Conservation (phyloP, 148 eudicot species). For the Silene conica region DNA sequence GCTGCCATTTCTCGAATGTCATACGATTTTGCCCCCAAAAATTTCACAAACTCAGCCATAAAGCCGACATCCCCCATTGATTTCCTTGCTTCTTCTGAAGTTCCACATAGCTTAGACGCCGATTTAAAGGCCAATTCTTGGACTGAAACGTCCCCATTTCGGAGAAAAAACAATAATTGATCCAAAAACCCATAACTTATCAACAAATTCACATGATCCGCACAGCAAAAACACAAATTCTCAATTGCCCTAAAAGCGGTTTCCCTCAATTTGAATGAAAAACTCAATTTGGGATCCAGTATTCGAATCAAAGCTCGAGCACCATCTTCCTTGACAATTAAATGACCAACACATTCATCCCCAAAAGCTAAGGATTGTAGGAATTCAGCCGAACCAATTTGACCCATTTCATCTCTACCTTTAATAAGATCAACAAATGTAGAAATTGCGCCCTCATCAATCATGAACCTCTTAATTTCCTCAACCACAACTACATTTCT, state of each 20-base stretch:
- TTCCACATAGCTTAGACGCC: constrained; percentile 50
- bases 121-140: constrained; percentile 80
- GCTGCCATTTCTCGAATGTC: constrained; percentile 78
- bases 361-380: constrained; percentile 52
- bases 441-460: constrained; percentile 66
- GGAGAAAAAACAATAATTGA: constrained; percentile 50
- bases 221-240: constrained; percentile 44
- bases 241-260: constrained; percentile 51
- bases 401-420: constrained; percentile 49
- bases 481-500: constrained; percentile 73
- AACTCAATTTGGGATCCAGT: constrained; percentile 49
- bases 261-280: constrained; percentile 51
- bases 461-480: constrained; percentile 75
- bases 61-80: constrained; percentile 82
- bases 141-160: constrained; percentile 54
- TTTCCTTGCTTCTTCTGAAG: constrained; percentile 71
- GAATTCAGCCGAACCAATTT: constrained; percentile 50
- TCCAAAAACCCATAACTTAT: constrained; percentile 56
- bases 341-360: constrained; percentile 42
- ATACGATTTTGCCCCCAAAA: constrained; percentile 61
- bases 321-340: constrained; percentile 48
- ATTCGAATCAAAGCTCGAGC: constrained; percentile 41
- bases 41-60: constrained; percentile 66
- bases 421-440: constrained; percentile 41
- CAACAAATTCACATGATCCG: constrained; percentile 33